These are phyloP conservation scores for Hordeum marinum DNA, from an alignment of 176 grass and related monocot species.

Conservation along the genomic window DNA sequence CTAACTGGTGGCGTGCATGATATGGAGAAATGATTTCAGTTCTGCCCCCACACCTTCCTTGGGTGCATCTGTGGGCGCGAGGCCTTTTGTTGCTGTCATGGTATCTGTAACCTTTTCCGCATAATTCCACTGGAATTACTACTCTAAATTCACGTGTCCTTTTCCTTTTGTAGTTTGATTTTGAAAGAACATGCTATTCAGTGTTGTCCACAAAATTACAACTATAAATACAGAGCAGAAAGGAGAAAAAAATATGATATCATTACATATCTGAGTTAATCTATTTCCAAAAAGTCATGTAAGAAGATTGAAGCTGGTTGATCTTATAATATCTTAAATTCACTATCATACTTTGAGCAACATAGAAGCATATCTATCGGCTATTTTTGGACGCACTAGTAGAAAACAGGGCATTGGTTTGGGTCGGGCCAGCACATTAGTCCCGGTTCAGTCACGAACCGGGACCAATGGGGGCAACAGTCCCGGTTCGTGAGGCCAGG, in stretches of 20 bases:
- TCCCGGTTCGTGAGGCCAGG: too few species aligned
- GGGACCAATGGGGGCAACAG: too few species aligned
- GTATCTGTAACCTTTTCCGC: slow-evolving; percentile 6
- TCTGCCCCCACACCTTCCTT: slow-evolving; percentile 14
- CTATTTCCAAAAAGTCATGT: neutral
- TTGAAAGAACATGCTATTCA: neutral
- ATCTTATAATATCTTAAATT: neutral
- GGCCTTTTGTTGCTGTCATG: neutral
- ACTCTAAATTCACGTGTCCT: neutral
- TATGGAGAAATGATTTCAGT: slow-evolving; percentile 11
- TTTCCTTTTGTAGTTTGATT: neutral
- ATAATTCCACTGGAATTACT: slow-evolving; percentile 11
- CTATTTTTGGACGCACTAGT: neutral
- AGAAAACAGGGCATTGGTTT: too few species aligned
- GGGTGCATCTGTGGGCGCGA: slow-evolving; percentile 5
- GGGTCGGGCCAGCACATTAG: too few species aligned
- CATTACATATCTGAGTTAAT: neutral
- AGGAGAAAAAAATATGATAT: neutral
- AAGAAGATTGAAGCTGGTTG: neutral
- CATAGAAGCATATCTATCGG: neutral
- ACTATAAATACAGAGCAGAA: neutral
- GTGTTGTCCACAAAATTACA: neutral
- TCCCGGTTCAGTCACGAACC: too few species aligned
- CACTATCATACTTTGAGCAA: neutral
- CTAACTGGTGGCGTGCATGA: slow-evolving; percentile 26